phyloP scores from a whole-genome alignment of 306 rosid genomes.

The Medicago arabica region DNA sequence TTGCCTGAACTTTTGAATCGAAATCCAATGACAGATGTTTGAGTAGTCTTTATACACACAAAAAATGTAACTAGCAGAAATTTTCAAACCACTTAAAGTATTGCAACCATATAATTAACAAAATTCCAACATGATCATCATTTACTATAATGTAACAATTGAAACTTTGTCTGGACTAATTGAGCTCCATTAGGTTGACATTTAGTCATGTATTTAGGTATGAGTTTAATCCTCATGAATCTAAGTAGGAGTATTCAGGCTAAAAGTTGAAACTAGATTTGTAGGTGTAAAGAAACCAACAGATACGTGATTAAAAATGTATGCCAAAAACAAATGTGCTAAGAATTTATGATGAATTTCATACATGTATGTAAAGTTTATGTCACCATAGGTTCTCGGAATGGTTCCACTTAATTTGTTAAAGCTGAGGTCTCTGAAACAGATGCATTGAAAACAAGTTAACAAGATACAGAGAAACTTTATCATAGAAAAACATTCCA shows the following conservation, averaged over 20 bases:
- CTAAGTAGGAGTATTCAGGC: background rate
- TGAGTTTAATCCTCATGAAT: background rate
- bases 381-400: slow-evolving; percentile 45
- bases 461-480: background rate
- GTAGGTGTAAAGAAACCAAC: slow-evolving; percentile 1
- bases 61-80: background rate
- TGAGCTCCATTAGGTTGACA: background rate
- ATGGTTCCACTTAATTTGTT: slow-evolving; percentile 68
- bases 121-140: background rate
- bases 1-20: background rate
- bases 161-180: background rate
- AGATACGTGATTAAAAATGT: background rate
- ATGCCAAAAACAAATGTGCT: background rate
- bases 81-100: background rate
- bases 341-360: slow-evolving; percentile 26
- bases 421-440: slow-evolving; percentile 84
- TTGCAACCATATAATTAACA: background rate
- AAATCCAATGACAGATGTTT: background rate
- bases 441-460: slow-evolving; percentile 7
- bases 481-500: background rate
- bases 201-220: background rate
- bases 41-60: background rate
- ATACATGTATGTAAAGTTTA: slow-evolving; percentile 54
- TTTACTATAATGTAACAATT: background rate
- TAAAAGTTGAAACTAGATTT: slow-evolving; percentile 2